phyloP scores from a whole-genome alignment of 1,139 yeast genomes.

The Kodamaea derodonti region DNA sequence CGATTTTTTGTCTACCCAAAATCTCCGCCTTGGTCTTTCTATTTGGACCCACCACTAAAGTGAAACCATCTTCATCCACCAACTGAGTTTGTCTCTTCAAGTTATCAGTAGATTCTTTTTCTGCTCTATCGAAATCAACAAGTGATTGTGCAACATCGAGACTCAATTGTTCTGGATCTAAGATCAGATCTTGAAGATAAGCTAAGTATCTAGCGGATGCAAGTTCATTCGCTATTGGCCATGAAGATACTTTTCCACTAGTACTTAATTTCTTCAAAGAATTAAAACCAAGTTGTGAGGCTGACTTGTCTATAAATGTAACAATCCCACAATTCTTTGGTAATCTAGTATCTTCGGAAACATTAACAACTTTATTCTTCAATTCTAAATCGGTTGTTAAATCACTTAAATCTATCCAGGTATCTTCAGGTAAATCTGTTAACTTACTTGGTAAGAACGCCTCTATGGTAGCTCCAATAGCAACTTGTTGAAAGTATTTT shows the following conservation, averaged over 20 bases:
- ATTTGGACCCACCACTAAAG: conserved; percentile 82
- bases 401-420: conserved; percentile 54
- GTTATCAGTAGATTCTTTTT: conserved; percentile 59
- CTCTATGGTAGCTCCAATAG: conserved; percentile 60
- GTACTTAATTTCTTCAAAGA: conserved; percentile 51
- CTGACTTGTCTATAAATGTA: conserved; percentile 71
- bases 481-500: conserved; percentile 55
- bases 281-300: conserved; percentile 62
- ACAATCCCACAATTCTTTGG: conserved; percentile 75
- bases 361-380: conserved; percentile 9
- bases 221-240: conserved; percentile 25
- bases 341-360: conserved; percentile 31
- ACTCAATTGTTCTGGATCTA: conserved; percentile 47
- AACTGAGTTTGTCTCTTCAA: conserved; percentile 51
- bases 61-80: conserved; percentile 93
- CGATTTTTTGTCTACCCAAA: conserved; percentile 50
- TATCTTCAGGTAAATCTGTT: conserved; percentile 45
- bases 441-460: conserved; percentile 34
- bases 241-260: conserved; percentile 18
- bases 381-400: conserved; percentile 59
- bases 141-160: conserved; percentile 55
- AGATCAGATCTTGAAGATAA: conserved; percentile 28
- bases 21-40: conserved; percentile 74
- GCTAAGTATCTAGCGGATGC: conserved; percentile 30
- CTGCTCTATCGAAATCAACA: conserved; percentile 67